Evolutionary conservation across 352 stramenopile genomes (phyloP).

Genomic region (Pythium sp.): DNA sequence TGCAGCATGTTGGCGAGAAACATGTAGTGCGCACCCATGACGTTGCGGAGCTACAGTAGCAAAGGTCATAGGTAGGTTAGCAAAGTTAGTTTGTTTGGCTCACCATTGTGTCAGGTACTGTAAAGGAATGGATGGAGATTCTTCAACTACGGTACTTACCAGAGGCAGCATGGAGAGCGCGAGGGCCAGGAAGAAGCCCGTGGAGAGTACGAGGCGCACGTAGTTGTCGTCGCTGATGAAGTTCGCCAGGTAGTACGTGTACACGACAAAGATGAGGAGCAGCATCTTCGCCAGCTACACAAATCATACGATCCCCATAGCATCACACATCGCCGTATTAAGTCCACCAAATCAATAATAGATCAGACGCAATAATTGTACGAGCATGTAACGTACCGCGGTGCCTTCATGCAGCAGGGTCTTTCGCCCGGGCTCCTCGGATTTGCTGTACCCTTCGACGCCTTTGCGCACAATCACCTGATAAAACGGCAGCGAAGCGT

Average conservation of each 20-base stretch:
- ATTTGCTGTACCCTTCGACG: constrained; percentile 54
- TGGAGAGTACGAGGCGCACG: constrained; percentile 52
- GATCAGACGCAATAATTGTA: no score
- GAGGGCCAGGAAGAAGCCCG: constrained; percentile 70
- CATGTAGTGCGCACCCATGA: constrained; percentile 75
- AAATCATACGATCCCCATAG: neutral
- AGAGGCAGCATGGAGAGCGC: constrained; percentile 52
- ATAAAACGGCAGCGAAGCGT: neutral
- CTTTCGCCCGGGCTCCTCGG: constrained; percentile 54
- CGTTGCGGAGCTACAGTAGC: constrained; percentile 47
- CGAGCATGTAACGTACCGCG: constrained; percentile 23
- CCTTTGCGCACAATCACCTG: constrained; percentile 63
- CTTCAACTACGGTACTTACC: constrained; percentile 22
- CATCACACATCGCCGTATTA: neutral
- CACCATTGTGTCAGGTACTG: neutral
- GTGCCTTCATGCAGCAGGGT: constrained; percentile 68
- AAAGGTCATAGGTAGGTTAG: neutral
- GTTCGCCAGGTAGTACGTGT: constrained; percentile 67
- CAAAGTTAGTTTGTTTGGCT: neutral
- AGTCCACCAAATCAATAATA: no score
- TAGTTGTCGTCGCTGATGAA: constrained; percentile 50
- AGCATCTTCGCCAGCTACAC: constrained; percentile 59
- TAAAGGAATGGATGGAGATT: neutral
- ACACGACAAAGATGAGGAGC: constrained; percentile 66
- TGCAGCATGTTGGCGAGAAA: constrained; percentile 74